These are phyloP conservation scores for Catharanthus roseus DNA, from an alignment of 257 asterid species.

Conservation along the genomic window DNA sequence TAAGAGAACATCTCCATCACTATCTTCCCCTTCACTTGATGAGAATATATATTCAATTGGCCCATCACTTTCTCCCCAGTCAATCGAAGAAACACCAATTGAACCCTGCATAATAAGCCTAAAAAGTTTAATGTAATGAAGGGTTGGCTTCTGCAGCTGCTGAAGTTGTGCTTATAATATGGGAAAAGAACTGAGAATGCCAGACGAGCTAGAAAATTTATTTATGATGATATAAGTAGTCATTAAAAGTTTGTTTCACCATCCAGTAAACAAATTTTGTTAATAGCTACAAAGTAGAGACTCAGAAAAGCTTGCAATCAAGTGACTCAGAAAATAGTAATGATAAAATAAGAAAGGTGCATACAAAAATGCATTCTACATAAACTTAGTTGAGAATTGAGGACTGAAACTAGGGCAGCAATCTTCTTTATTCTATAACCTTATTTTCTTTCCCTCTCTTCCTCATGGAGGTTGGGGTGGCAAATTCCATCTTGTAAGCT, in stretches of 20 bases:
- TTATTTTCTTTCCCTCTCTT: neutral
- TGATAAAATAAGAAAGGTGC: neutral
- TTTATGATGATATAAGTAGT: neutral
- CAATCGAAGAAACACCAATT: constrained; percentile 44
- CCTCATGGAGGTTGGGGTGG: neutral
- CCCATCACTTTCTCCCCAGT: constrained; percentile 50
- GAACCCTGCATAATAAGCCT: constrained; percentile 41
- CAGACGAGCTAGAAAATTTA: neutral
- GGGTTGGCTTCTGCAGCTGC: neutral
- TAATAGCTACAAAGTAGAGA: neutral
- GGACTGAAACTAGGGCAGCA: neutral
- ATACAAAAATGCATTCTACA: neutral
- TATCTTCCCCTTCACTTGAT: constrained; percentile 85
- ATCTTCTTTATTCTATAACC: neutral
- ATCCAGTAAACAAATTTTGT: neutral
- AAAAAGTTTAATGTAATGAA: constrained; percentile 7
- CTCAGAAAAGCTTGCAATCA: neutral
- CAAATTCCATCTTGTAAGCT: neutral
- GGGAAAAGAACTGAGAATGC: neutral
- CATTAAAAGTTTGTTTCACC: neutral
- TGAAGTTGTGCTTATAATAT: neutral
- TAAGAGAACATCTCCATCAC: constrained; percentile 65
- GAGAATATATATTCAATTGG: constrained; percentile 39
- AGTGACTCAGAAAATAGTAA: neutral
- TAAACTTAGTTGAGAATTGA: neutral